These are phyloP conservation scores for Ustilago crameri DNA, from an alignment of 1,284 basidiomycete species.

Conservation along the genomic window DNA sequence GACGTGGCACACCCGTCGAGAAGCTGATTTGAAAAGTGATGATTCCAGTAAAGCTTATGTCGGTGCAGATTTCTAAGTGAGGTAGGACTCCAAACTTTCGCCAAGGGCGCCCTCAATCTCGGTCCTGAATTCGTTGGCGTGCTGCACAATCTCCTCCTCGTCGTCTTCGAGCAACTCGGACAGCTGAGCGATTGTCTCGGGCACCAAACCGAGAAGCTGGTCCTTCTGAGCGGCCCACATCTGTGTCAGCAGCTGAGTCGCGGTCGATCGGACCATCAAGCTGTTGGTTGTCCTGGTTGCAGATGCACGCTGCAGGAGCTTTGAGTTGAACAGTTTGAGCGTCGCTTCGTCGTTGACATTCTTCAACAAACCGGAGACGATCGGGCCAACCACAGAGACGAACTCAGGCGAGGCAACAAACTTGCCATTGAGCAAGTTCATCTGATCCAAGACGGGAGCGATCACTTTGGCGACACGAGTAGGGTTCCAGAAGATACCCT, in stretches of 20 bases:
- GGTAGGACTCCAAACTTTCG: conserved; percentile 69
- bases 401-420: conserved; percentile 18
- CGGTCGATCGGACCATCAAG: conserved; percentile 71
- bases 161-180: conserved; percentile 71
- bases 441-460: conserved; percentile 75
- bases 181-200: conserved; percentile 72
- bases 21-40: too few relatives aligned
- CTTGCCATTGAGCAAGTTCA: conserved; percentile 62
- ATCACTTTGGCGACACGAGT: conserved; percentile 78
- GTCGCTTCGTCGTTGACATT: conserved; percentile 74
- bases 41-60: background rate
- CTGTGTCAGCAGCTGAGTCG: conserved; percentile 77
- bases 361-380: conserved; percentile 72
- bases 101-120: conserved; percentile 69
- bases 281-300: conserved; percentile 72
- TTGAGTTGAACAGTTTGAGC: conserved; percentile 83
- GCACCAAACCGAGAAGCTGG: conserved; percentile 72
- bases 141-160: conserved; percentile 69
- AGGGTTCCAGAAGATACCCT: conserved; percentile 89
- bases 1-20: too few relatives aligned
- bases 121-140: conserved; percentile 69
- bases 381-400: conserved; percentile 10
- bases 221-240: conserved; percentile 77
- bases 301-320: conserved; percentile 78
- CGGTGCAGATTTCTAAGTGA: conserved; percentile 34